phyloP scores from a whole-genome alignment of 139 green algal genomes.

The Chlamydomonas incerta region DNA sequence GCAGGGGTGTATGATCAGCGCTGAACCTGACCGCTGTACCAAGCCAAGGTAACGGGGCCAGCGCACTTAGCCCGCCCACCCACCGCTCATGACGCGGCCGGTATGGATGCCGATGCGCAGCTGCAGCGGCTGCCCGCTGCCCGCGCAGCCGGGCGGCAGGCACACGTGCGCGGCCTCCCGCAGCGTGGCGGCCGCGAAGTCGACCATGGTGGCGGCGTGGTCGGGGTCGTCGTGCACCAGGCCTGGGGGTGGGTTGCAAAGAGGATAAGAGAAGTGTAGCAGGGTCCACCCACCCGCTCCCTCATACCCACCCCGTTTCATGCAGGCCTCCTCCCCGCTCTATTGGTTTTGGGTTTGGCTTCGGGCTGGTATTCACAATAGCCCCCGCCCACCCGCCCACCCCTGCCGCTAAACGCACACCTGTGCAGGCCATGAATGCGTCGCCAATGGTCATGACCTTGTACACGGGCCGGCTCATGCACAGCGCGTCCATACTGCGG shows the following conservation, averaged over 20 bases:
- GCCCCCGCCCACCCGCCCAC: too few species aligned
- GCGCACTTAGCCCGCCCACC: too few species aligned
- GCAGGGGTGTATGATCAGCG: too few species aligned
- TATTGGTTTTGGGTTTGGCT: too few species aligned
- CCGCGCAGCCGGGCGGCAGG: neutral
- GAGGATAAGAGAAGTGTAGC: neutral
- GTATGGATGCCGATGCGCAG: constrained; percentile 21
- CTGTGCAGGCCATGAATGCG: neutral
- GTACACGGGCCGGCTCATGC: constrained; percentile 36
- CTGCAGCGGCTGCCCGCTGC: neutral
- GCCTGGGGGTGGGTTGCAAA: constrained; percentile 1
- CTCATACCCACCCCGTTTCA: too few species aligned
- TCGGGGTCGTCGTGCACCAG: constrained; percentile 7
- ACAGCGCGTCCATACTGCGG: constrained; percentile 42
- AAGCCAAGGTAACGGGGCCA: too few species aligned
- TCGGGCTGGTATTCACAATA: too few species aligned
- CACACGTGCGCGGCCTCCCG: neutral
- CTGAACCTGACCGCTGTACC: too few species aligned
- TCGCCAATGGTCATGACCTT: constrained; percentile 57
- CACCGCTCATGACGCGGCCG: constrained; percentile 33
- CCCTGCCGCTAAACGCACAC: too few species aligned
- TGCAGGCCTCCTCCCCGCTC: too few species aligned
- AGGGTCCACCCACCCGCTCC: too few species aligned
- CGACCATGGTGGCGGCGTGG: constrained; percentile 9
- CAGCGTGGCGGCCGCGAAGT: constrained; percentile 10